Evolutionary conservation across 139 green algal genomes (phyloP), one percentile per base, ranked within the genome.

Genomic region (Volvox africanus): DNA sequence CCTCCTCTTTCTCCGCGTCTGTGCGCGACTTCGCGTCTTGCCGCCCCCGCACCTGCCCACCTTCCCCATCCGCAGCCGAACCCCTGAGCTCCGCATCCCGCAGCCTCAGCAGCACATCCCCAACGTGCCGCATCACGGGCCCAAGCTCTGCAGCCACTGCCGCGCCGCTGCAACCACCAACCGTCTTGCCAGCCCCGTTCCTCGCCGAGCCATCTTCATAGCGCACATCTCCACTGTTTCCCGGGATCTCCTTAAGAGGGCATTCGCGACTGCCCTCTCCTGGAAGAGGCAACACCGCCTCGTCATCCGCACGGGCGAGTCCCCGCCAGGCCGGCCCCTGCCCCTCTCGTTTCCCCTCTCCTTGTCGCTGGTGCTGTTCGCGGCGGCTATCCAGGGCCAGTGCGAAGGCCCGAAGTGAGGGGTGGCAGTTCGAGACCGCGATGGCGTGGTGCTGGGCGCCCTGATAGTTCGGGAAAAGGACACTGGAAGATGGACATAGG

Each of bases 371-470:
- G 12, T 77, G 61, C 24, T 44, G 44, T 11, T 30, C 9, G 32
- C 37, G 50, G 6, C 2, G 37, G 11, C 35, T 67, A 1, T 6
- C 55, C 18, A 61, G 61, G 16, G 26, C n/a, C 55, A 76, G 55
- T n/a, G 86, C 86, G 2, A 83, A 76, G 71, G 21, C 6, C 69
- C 71, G n/a, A 3, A 90, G 30, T 3, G 86, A 35, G 44, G 71
- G 30, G 50, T 83, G 73, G 86, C 86, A 90, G 86, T 90, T 90
- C 50, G 71, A 32, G 1, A 90, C 86, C n/a, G 30, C 86, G 18
- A 90, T 90, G 73, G 86, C 28, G 69, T 82, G n/a, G 36, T 80
- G 68, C 18, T 30, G 14, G 22, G 83, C 68, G 68, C 83, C 83
- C 83, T 89, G 67, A 35, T 1, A 73, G 3, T 26, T 12, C 2